Base-by-base conservation (phyloP, 2,329 filamentous ascomycete genomes). In the Tolypocladium tundrense region DNA sequence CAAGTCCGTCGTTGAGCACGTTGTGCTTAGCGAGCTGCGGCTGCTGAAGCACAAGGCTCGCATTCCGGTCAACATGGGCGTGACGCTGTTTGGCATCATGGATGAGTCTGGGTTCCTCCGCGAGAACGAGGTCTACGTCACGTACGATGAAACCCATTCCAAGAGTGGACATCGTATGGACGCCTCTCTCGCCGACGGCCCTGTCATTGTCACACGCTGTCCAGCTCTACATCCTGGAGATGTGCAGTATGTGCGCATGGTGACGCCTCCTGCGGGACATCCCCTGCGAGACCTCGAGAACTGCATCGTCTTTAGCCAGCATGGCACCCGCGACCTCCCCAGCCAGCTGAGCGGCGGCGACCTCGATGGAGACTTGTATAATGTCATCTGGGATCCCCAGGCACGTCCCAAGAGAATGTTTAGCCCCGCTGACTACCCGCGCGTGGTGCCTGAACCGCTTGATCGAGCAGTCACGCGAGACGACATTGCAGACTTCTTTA, bases 221-320 rank as follows among this genome's bases (percentile, higher is more conserved):
- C 91, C 91, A 0, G 89, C 90, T 0, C 75, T 95, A 52, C 88
- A 95, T 66, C 88, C 90, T 0, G 91, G 91, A 0, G 91, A 96
- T 66, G 79, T 95, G 1, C 90, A 92, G 66, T 54, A 83, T 1
- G 87, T 81, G 0, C 69, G 68, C 2, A 87, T 88, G 11, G 77
- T 86, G 1, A 79, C 86, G 0, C 88, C 88, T 1, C 79, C 82
- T 0, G 37, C 59, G 0, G 71, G 73, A 0, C 89, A 88, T 19
- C 83, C 88, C 0, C 76, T 95, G 1, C 72, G 73, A 1, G 67
- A 76, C 0, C 76, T 92, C 1, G 74, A 77, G 2, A 96, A 95
- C 65, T 92, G 90, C 60, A 79, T 96, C 19, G 83, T 88, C 1
- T 96, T 96, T 67, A 91, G 87, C 59, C 83, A 85, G 58, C 77